Conservation (phyloP, 345 rosid genomes). For the Eucalyptus leucophloia region DNA sequence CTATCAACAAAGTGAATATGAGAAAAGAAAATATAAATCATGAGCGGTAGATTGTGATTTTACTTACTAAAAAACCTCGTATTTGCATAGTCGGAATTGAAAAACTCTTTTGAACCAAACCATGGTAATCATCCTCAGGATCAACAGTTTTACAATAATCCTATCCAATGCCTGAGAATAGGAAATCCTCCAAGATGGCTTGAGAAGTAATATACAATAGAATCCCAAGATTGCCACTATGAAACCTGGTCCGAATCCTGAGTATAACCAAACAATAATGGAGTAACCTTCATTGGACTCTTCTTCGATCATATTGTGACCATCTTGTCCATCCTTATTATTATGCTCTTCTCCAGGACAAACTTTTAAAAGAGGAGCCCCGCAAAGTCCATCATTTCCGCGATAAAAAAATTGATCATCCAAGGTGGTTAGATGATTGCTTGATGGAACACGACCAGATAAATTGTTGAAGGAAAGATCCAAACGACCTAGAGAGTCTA, state of each 20-base stretch:
- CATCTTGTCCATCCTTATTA: fast-evolving
- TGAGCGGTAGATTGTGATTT: fast-evolving
- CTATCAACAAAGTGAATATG: background rate
- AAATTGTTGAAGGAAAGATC: too few species aligned
- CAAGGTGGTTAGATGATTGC: too few species aligned
- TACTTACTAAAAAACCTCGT: background rate
- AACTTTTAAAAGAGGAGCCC: background rate
- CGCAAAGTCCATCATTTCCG: too few species aligned
- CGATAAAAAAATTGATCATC: too few species aligned
- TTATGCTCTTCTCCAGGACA: background rate
- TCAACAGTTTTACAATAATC: background rate
- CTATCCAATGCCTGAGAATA: background rate
- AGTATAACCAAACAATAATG: background rate
- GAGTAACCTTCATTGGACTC: background rate
- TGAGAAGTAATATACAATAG: background rate
- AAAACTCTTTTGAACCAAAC: fast-evolving
- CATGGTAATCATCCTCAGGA: background rate
- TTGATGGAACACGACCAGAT: fast-evolving
- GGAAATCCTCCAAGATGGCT: background rate
- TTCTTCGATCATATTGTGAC: background rate
- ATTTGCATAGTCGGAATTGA: fast-evolving
- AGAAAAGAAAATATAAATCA: too few species aligned
- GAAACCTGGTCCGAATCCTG: background rate
- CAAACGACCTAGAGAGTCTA: too few species aligned
- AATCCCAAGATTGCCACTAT: background rate